Percentiles rank a stretch among this genome's conserved stretches.
phyloP scores from a whole-genome alignment of 768 basidiomycete species.

The Lepiota subincarnata region DNA sequence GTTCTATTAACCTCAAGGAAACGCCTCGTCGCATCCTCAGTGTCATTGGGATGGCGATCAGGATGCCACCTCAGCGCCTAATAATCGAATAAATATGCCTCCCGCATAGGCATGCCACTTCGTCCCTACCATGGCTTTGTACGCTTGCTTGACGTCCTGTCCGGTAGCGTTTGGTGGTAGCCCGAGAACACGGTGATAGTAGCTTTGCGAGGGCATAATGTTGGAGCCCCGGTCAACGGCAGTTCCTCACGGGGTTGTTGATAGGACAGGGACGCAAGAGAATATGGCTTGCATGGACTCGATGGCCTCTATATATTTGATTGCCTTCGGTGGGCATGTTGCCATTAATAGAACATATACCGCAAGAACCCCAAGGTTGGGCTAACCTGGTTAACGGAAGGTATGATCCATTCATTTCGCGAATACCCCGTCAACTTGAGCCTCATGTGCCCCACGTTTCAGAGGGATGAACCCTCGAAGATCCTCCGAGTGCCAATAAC shows the following conservation, averaged over 20 bases:
- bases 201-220: conserved; percentile 9
- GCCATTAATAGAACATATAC: conserved; percentile 7
- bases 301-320: conserved; percentile 2
- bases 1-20: conserved; percentile 50
- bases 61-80: conserved; percentile 66
- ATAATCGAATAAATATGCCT: conserved; percentile 18
- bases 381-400: neutral
- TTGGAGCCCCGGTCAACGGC: neutral
- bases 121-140: conserved; percentile 52
- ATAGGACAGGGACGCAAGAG: neutral
- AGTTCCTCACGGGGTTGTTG: neutral
- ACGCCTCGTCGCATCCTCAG: conserved; percentile 47
- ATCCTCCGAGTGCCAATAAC: neutral
- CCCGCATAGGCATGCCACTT: conserved; percentile 20
- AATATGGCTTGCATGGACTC: neutral
- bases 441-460: conserved; percentile 9
- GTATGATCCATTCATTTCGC: conserved; percentile 8
- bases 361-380: neutral
- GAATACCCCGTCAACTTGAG: neutral
- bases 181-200: conserved; percentile 11
- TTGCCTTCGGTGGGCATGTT: neutral
- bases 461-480: conserved; percentile 5
- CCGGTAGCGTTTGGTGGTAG: conserved; percentile 31
- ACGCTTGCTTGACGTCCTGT: conserved; percentile 54
- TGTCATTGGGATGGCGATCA: conserved; percentile 55